Percentiles rank a stretch among this genome's conserved stretches.
These are phyloP conservation scores for Solanum commersonii DNA, from an alignment of 257 asterid species.

Conservation along the genomic window DNA sequence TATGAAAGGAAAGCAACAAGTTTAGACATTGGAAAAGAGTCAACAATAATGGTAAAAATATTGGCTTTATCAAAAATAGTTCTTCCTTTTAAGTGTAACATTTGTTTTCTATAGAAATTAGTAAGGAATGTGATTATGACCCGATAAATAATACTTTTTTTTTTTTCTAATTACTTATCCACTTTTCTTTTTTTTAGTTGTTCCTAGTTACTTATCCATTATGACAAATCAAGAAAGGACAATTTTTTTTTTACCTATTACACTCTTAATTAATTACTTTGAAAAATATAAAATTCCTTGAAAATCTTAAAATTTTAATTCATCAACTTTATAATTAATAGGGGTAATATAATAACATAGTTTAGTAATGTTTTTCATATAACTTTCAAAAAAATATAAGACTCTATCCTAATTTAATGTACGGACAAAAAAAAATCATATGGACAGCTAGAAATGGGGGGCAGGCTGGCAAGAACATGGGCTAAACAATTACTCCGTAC, in stretches of 20 bases:
- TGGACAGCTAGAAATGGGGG: neutral
- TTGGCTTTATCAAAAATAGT: neutral
- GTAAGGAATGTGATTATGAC: neutral
- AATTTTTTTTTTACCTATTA: no score
- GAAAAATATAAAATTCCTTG: no score
- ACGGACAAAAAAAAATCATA: slow-evolving; percentile 1
- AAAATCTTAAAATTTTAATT: no score
- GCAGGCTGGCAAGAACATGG: neutral
- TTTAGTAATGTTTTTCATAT: no score
- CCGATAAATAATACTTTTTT: neutral
- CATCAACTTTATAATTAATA: no score
- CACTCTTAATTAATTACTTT: no score
- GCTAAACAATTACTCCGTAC: neutral
- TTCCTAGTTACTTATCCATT: no score
- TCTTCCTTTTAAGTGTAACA: neutral
- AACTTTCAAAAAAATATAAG: neutral
- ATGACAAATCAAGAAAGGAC: no score
- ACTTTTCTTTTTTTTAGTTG: no score
- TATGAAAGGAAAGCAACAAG: neutral
- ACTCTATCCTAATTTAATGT: slow-evolving; percentile 18
- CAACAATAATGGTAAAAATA: neutral
- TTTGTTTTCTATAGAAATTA: neutral
- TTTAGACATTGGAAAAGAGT: neutral
- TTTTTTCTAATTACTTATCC: no score
- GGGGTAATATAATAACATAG: no score